Base-by-base conservation (phyloP, 75 land plant species). In the Cryptomeria japonica region DNA sequence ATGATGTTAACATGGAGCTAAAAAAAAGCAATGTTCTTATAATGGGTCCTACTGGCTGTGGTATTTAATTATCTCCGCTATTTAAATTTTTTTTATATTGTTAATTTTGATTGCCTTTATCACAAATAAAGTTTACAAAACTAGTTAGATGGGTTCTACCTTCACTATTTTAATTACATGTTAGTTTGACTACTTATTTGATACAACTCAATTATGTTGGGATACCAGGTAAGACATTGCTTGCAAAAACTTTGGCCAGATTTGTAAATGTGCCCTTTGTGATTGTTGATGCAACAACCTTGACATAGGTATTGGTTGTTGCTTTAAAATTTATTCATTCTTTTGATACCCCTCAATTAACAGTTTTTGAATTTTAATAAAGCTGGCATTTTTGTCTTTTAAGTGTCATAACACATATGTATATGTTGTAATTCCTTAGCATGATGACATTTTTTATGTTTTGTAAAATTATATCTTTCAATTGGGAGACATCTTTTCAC, bases 11-110 rank as follows among this genome's bases (percentile, higher is more conserved):
- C 4, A 97, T 97, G 86, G 99, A 97, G 88, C 91, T 97, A 70
- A 96, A 97, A 91, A 97, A 97, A 90, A 97, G 97, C 87, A 97
- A 97, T 87, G 91, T 97, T 76, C 95, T 97, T 80, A 82, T 97
- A 34, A 90, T 97, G 94, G 99, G 97, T 42, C 99, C 86, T 55
- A 51, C 58, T 55, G 86, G 58, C 58, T 85, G 86, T 85, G 51
- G 49, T 44, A 87, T 61, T 80, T 41, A n/a, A n/a, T n/a, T n/a
- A 16, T n/a, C 36, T 80, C 31, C 73, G 87, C 87, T 41, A 79
- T 13, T 28, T 49, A 44, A 44, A 2, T 4, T 0, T 44, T 44
- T n/a, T 49, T 32, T 86, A 80, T 78, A 42, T 53, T 85, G 53
- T 70, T 16, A 64, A 87, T n/a, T 34, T 79, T 87, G 88, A 89